These are phyloP conservation scores for Mucor circinelloides DNA, from an alignment of 371 early-diverging fungal species.

Conservation along the genomic window DNA sequence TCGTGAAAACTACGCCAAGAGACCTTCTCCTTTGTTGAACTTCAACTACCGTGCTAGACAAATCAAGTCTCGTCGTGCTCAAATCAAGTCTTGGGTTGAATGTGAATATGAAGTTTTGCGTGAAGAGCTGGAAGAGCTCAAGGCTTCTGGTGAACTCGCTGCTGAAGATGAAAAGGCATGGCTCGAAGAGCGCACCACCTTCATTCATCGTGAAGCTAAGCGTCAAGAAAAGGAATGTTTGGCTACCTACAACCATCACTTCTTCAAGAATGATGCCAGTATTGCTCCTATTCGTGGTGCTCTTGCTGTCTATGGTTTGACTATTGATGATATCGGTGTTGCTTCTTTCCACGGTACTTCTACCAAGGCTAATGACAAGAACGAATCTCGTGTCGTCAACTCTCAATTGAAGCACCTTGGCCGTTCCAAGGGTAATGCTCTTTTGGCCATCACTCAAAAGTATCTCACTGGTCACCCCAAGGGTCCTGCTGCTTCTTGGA, in stretches of 20 bases:
- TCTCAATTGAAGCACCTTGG: slow-evolving; percentile 89
- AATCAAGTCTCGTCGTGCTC: slow-evolving; percentile 76
- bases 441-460: slow-evolving; percentile 90
- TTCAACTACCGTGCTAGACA: slow-evolving; percentile 91
- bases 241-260: slow-evolving; percentile 84
- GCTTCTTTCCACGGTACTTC: slow-evolving; percentile 99
- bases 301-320: slow-evolving; percentile 88
- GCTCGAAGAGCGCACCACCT: slow-evolving; percentile 77
- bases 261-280: slow-evolving; percentile 80
- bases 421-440: slow-evolving; percentile 83
- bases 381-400: slow-evolving; percentile 91
- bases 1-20: slow-evolving; percentile 70
- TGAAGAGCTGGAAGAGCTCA: slow-evolving; percentile 76
- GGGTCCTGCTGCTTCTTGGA: slow-evolving; percentile 98
- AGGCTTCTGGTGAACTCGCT: slow-evolving; percentile 61
- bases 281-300: slow-evolving; percentile 94
- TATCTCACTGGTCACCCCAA: slow-evolving; percentile 97
- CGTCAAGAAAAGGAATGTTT: slow-evolving; percentile 88
- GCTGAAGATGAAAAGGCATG: slow-evolving; percentile 67
- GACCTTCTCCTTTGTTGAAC: slow-evolving; percentile 80
- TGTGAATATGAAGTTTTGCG: slow-evolving; percentile 75
- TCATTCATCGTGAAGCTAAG: slow-evolving; percentile 82
- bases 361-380: slow-evolving; percentile 96
- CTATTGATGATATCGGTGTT: slow-evolving; percentile 92
- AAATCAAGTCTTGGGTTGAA: slow-evolving; percentile 88